These are phyloP conservation scores for Zygnema cylindricum DNA, from an alignment of 139 green algal species.

Conservation along the genomic window DNA sequence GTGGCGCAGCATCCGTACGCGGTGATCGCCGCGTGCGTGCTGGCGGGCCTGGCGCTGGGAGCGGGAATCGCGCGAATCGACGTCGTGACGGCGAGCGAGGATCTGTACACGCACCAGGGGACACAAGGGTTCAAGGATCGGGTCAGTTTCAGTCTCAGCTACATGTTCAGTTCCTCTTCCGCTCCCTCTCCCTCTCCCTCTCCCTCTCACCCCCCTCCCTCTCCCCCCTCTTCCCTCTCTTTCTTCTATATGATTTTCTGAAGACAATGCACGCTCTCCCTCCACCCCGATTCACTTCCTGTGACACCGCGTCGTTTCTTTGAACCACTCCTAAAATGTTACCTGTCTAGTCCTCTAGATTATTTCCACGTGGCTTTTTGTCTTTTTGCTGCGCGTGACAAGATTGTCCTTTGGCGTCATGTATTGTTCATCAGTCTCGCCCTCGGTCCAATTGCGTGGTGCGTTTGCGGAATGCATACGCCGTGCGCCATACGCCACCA, in stretches of 20 bases:
- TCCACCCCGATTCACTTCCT: no score
- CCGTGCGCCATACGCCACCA: no score
- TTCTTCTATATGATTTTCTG: no score
- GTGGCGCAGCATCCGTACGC: background rate
- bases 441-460: no score
- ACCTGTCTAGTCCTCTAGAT: no score
- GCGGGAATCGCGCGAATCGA: conserved; percentile 1
- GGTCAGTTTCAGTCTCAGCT: conserved; percentile 5
- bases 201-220: background rate
- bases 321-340: no score
- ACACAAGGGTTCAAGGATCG: conserved; percentile 31
- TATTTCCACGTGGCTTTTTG: no score
- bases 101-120: conserved; percentile 50
- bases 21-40: background rate
- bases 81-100: background rate
- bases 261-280: no score
- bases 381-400: no score
- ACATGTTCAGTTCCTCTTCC: conserved; percentile 32
- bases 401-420: no score
- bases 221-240: background rate
- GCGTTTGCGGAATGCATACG: background rate
- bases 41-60: background rate
- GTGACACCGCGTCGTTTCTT: no score
- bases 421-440: no score
- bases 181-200: background rate